Conservation (phyloP, 352 stramenopile species). For the Phytopythium ostracodes region DNA sequence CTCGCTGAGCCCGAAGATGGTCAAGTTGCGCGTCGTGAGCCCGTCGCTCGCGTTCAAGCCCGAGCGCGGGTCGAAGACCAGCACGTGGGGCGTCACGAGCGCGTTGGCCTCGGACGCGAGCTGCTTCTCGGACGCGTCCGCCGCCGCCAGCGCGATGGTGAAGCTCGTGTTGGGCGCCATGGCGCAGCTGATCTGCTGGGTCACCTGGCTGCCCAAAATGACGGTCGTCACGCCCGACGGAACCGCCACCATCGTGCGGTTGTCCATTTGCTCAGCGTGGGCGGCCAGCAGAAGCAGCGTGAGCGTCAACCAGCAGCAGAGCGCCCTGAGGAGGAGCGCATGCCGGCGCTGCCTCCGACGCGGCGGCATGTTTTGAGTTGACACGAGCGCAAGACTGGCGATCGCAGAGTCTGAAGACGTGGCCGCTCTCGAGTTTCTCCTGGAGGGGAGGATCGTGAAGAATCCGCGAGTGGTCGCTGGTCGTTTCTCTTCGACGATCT, state of each 20-base stretch:
- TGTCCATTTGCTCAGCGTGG: conserved; percentile 7
- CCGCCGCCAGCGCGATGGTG: conserved; percentile 38
- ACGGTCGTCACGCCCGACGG: conserved; percentile 50
- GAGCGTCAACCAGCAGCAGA: neutral
- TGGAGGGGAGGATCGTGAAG: neutral
- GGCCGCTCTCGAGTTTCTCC: no score
- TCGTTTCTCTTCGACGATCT: neutral
- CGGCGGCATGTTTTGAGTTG: neutral
- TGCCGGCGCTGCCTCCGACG: neutral
- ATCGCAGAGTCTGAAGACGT: no score
- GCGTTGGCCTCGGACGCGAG: conserved; percentile 12
- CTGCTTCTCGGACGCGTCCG: conserved; percentile 34
- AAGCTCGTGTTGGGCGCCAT: conserved; percentile 35
- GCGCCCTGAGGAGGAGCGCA: neutral
- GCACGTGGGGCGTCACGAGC: conserved; percentile 29
- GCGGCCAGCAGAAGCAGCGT: conserved; percentile 3
- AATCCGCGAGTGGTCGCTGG: neutral
- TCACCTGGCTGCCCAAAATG: conserved; percentile 26
- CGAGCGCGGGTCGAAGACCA: conserved; percentile 25
- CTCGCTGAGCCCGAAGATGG: conserved; percentile 27
- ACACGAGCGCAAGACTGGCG: neutral
- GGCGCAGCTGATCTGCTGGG: conserved; percentile 40
- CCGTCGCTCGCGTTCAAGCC: conserved; percentile 10
- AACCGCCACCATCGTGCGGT: conserved; percentile 37
- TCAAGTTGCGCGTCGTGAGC: conserved; percentile 28